These are phyloP conservation scores for Colletotrichum kahawae DNA, from an alignment of 2,329 filamentous ascomycete genomes.

Conservation along the genomic window DNA sequence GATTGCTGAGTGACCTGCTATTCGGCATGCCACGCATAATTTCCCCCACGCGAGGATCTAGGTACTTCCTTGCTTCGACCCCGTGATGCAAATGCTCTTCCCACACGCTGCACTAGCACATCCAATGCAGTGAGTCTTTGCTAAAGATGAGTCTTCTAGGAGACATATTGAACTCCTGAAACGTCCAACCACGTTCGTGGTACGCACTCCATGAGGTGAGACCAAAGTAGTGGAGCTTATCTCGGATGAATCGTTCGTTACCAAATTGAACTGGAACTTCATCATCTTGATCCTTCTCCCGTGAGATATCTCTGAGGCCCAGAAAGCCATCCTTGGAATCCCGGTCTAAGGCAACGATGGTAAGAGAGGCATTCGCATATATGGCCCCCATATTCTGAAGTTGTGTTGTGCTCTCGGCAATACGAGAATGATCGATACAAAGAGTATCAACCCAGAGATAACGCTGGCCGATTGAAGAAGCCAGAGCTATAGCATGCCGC, in stretches of 20 bases:
- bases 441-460: background rate
- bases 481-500: background rate
- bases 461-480: background rate
- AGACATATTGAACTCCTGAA: background rate
- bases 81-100: no score
- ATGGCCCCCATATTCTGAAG: background rate
- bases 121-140: background rate
- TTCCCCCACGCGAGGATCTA: background rate
- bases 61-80: background rate
- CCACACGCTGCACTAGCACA: background rate
- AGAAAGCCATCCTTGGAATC: background rate
- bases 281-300: accelerated
- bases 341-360: background rate
- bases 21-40: background rate
- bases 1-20: background rate
- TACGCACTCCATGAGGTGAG: background rate
- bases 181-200: background rate
- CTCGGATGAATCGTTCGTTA: background rate
- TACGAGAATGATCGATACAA: background rate
- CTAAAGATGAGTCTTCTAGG: background rate
- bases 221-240: background rate
- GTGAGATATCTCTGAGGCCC: background rate
- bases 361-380: background rate
- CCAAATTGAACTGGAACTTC: background rate
- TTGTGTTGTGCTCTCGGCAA: background rate